These are phyloP conservation scores for Claviceps sorghi DNA, from an alignment of 2,329 filamentous ascomycete genomes.

Conservation along the genomic window DNA sequence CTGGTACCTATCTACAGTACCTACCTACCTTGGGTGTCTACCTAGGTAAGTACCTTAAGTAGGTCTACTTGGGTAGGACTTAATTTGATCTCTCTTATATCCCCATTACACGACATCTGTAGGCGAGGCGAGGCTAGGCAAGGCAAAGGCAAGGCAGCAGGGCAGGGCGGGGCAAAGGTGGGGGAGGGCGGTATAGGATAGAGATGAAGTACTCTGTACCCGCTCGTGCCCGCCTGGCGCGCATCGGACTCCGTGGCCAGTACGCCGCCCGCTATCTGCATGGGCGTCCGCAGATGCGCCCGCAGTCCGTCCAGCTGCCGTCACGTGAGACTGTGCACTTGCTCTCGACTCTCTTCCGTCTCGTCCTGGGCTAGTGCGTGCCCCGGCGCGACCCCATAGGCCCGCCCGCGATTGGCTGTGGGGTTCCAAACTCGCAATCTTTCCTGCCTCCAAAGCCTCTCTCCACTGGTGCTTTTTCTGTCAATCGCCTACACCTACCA, in stretches of 20 bases:
- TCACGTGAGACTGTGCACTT: neutral
- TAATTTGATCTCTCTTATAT: neutral
- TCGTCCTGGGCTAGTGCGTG: neutral
- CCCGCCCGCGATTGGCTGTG: slow-evolving; percentile 12
- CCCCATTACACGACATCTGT: neutral
- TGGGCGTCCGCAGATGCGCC: neutral
- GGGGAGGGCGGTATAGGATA: neutral
- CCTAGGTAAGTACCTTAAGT: no score
- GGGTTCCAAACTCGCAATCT: slow-evolving; percentile 21
- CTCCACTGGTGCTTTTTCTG: slow-evolving; percentile 19
- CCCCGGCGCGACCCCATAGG: neutral
- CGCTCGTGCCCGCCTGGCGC: no score
- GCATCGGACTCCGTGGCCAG: neutral
- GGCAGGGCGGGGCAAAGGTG: no score
- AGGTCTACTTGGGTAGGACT: no score
- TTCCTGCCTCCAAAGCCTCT: slow-evolving; percentile 20
- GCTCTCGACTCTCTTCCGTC: neutral
- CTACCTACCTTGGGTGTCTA: no score
- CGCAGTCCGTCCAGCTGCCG: neutral
- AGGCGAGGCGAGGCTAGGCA: neutral
- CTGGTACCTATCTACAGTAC: no score
- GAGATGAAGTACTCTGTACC: neutral
- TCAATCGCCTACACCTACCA: slow-evolving; percentile 10
- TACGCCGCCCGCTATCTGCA: neutral
- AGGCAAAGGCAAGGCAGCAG: no score